Evolutionary conservation across 352 stramenopile species (phyloP), one percentile per base, ranked within the genome.

Genomic region (Pythium rishiriense): DNA sequence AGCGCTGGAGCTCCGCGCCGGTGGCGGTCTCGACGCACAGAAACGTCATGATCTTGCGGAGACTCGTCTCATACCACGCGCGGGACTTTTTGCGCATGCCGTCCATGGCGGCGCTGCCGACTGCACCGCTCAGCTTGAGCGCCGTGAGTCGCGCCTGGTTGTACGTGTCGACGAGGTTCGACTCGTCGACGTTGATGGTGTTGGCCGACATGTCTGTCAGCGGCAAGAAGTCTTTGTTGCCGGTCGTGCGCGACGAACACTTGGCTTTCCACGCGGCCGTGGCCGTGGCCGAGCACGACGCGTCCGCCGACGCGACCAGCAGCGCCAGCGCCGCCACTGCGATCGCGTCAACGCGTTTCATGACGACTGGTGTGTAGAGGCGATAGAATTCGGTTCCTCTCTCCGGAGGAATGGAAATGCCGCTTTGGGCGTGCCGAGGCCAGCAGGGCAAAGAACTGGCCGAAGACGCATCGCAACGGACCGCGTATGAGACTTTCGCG

Each of bases 21-120:
- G 60, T 55, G 4, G 78, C 75, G 9, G 81, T 90, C 58, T 88
- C 52, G 10, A 83, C 74, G 62, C 85, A 94, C 12, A 92, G 73
- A 45, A 87, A 89, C 21, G 83, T 93, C 60, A 87, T 76, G 42
- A 91, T 76, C 48, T 81, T 85, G 28, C 66, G 60, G 29, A 94
- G 68, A 69, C 79, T 91, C 19, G 72, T 28, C 47, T 90, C 75
- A 62, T 94, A 94, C 83, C 84, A 94, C 21, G 54, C 62, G 4
- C 67, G 64, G 6, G 65, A 76, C 68, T 94, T 90, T 63, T 90
- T 81, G 39, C 85, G 85, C 68, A 94, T 79, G 6, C 81, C 74
- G 8, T 74, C 64, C 79, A 94, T 93, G 8, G 80, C 85, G 0
- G 80, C 74, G 31, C 87, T 90, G 5, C 81, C 81, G 0, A 73